These are phyloP conservation scores for Trichoderma cornu-damae DNA, from an alignment of 2,329 filamentous ascomycete species.

Conservation along the genomic window DNA sequence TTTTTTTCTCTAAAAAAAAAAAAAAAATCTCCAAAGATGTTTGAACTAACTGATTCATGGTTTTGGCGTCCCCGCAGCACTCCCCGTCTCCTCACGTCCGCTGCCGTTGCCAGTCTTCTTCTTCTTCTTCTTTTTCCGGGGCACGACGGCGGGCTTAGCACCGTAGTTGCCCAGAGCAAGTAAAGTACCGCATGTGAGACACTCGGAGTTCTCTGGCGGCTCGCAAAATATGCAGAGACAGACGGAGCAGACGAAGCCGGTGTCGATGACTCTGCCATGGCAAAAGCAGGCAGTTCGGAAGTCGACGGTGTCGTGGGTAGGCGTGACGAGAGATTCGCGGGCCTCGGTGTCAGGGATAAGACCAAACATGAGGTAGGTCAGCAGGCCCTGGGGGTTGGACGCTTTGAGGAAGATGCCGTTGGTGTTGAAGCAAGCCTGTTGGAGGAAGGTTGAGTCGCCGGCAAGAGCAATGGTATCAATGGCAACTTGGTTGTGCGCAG, in stretches of 20 bases:
- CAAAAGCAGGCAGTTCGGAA: conserved; percentile 99
- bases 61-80: conserved; percentile 56
- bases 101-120: conserved; percentile 55
- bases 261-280: conserved; percentile 82
- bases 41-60: conserved; percentile 23
- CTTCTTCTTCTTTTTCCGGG: conserved; percentile 70
- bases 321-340: conserved; percentile 62
- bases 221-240: conserved; percentile 91
- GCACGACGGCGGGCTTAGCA: conserved; percentile 68
- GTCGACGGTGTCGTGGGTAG: conserved; percentile 81
- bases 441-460: conserved; percentile 83
- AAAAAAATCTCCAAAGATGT: neutral
- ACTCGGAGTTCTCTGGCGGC: conserved; percentile 57
- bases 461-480: conserved; percentile 88
- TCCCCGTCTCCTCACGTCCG: conserved; percentile 52
- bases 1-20: no score
- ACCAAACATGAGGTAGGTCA: conserved; percentile 93
- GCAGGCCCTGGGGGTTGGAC: conserved; percentile 60
- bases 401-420: conserved; percentile 52
- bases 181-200: conserved; percentile 77
- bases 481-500: conserved; percentile 78
- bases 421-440: conserved; percentile 72
- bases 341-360: conserved; percentile 64
- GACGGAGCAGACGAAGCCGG: conserved; percentile 93
- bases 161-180: conserved; percentile 73